Percentiles rank a stretch among this genome's conserved stretches.
These are phyloP conservation scores for Dactylis glomerata DNA, from an alignment of 176 grass and related monocot species.

Conservation along the genomic window DNA sequence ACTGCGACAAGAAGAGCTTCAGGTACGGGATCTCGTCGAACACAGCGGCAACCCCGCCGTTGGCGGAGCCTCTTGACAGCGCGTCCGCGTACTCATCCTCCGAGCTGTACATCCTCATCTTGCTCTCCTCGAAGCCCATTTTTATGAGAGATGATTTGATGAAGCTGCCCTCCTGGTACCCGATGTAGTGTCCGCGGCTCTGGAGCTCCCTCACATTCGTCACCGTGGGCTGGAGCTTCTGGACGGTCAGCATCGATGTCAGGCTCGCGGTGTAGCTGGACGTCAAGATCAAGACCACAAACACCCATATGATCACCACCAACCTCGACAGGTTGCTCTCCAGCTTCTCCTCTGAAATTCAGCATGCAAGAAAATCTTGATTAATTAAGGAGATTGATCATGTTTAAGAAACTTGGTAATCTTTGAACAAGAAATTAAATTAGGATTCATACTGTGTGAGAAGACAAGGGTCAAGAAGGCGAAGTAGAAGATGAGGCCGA, in stretches of 20 bases:
- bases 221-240: slow-evolving; percentile 65
- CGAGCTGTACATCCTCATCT: slow-evolving; percentile 43
- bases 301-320: slow-evolving; percentile 69
- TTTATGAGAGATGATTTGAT: slow-evolving; percentile 10
- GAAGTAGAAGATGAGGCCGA: slow-evolving; percentile 80
- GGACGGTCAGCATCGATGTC: slow-evolving; percentile 84
- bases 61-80: slow-evolving; percentile 45
- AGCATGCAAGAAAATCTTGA: too few species aligned
- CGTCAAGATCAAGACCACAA: slow-evolving; percentile 77
- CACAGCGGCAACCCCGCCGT: slow-evolving; percentile 59
- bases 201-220: slow-evolving; percentile 52
- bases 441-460: slow-evolving; percentile 50
- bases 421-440: neutral
- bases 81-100: slow-evolving; percentile 34
- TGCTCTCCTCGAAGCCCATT: slow-evolving; percentile 27
- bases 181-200: slow-evolving; percentile 35
- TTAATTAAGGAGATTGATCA: neutral
- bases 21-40: slow-evolving; percentile 89
- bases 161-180: slow-evolving; percentile 73
- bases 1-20: slow-evolving; percentile 55
- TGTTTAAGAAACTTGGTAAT: neutral
- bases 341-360: slow-evolving; percentile 68
- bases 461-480: slow-evolving; percentile 89
- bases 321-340: slow-evolving; percentile 74
- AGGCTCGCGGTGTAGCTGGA: slow-evolving; percentile 95